phyloP scores from a whole-genome alignment of 2,329 filamentous ascomycete genomes.

The Penicillium sp. region DNA sequence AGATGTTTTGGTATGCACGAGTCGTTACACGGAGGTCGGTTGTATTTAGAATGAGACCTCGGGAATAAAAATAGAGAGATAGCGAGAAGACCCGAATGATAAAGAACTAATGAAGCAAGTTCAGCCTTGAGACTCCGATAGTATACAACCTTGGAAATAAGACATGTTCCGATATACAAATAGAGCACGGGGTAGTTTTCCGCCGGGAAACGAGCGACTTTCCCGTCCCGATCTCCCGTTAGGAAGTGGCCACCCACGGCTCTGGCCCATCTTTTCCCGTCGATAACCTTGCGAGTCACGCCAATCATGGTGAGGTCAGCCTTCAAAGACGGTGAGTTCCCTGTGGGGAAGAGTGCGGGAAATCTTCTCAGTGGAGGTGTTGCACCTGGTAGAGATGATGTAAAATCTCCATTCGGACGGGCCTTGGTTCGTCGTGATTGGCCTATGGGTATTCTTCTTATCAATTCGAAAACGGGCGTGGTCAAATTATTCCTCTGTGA shows the following conservation, averaged over 20 bases:
- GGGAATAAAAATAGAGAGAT: constrained; percentile 4
- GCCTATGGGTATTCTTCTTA: constrained; percentile 23
- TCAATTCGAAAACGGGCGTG: constrained; percentile 23
- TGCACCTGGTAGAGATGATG: constrained; percentile 19
- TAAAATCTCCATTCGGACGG: constrained; percentile 18
- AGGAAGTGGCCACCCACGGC: constrained; percentile 19
- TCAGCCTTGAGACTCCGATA: constrained; percentile 13
- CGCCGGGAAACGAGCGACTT: constrained; percentile 34
- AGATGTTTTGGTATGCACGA: constrained; percentile 2
- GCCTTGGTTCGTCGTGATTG: constrained; percentile 18
- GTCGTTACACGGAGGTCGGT: constrained; percentile 10
- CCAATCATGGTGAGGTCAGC: constrained; percentile 19
- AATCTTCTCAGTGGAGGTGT: constrained; percentile 19
- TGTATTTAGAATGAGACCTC: constrained; percentile 5
- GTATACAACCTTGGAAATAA: constrained; percentile 20
- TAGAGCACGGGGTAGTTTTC: constrained; percentile 25
- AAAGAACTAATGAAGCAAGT: constrained; percentile 10
- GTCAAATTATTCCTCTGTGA: constrained; percentile 34
- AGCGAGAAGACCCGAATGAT: constrained; percentile 3
- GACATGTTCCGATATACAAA: constrained; percentile 34
- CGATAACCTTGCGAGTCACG: constrained; percentile 29
- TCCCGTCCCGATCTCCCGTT: constrained; percentile 23
- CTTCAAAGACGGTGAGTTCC: constrained; percentile 20
- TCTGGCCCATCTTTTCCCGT: constrained; percentile 28
- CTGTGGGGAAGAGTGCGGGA: constrained; percentile 17